Evolutionary conservation across 257 asterid species (phyloP), one percentile per base, ranked within the genome.

Genomic region (Ligustrum vulgare): DNA sequence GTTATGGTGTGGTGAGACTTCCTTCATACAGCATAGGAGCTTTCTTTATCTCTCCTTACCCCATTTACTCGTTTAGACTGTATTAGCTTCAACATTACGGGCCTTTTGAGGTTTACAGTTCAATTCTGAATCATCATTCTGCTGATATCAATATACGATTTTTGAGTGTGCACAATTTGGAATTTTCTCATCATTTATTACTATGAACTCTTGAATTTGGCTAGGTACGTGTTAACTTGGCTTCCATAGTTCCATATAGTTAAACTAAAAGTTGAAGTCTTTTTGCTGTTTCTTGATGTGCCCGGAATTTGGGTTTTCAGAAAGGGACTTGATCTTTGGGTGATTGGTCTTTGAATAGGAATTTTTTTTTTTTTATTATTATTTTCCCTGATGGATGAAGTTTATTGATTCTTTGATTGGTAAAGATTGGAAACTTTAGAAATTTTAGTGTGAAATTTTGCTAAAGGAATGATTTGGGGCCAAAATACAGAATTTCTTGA

Each of bases 11-110:
- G 81, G 78, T 72, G 74, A 75, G 78, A 73, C 62, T 72, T 64
- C 54, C 36, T 75, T 68, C 65, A 31, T 60, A 77, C 16, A 23
- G 32, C 67, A 25, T 9, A 8, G 34, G 66, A 3, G 18, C 6
- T 8, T 23, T 23, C 6, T 60, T 22, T 25, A 33, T 23, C 20
- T 60, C 33, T 60, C 23, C 67, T 22, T 10, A 23, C 15, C 34
- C 34, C 65, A 22, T 58, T 58, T 20, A 3, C 65, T 56, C 32
- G 22, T 82, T 77, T 67, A 22, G 16, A 60, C 36, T 77, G 75
- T 10, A 10, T 73, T 80, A 15, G 75, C 84, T 85, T 83, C 80
- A 75, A 71, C 73, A 32, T 64, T 68, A 22, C 3, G 60, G 58
- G 15, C 67, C 18, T 8, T 25, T 60, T 22, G 35, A 0, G 67